Conservation (phyloP, 2,329 filamentous ascomycete species). For the Cylindrodendrum hubeiense region DNA sequence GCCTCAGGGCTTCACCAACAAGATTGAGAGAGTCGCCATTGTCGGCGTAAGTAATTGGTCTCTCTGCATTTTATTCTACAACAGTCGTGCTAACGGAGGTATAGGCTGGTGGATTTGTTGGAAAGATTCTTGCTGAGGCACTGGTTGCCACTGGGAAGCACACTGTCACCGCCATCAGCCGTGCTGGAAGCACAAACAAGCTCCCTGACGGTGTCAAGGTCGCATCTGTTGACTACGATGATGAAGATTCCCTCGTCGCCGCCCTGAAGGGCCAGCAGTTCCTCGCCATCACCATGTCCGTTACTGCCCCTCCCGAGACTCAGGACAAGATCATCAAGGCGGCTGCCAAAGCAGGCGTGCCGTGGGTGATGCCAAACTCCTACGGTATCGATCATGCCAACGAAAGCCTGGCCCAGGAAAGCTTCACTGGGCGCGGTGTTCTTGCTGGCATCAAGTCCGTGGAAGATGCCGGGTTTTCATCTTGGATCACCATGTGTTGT, state of each 20-base stretch:
- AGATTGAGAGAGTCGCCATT: slow-evolving; percentile 58
- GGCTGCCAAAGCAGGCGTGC: slow-evolving; percentile 66
- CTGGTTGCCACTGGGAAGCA: slow-evolving; percentile 63
- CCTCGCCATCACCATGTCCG: slow-evolving; percentile 66
- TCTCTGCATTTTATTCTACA: not conserved
- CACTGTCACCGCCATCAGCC: slow-evolving; percentile 64
- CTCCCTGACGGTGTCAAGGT: slow-evolving; percentile 59
- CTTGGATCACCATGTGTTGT: slow-evolving; percentile 65
- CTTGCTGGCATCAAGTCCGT: slow-evolving; percentile 51
- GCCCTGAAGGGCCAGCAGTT: slow-evolving; percentile 68
- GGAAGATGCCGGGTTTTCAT: slow-evolving; percentile 53
- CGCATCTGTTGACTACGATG: slow-evolving; percentile 58
- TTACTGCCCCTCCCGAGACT: slow-evolving; percentile 56
- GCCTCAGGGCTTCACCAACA: slow-evolving; percentile 54
- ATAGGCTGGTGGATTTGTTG: slow-evolving; percentile 58
- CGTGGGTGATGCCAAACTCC: slow-evolving; percentile 68
- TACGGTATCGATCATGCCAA: slow-evolving; percentile 57
- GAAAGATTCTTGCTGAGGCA: slow-evolving; percentile 51
- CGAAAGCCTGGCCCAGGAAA: slow-evolving; percentile 52
- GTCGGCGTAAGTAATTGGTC: slow-evolving; percentile 56
- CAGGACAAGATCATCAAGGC: slow-evolving; percentile 65
- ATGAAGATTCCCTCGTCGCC: slow-evolving; percentile 56
- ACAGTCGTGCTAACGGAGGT: slow-evolving; percentile 9
- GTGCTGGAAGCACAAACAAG: slow-evolving; percentile 53
- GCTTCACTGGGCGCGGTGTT: slow-evolving; percentile 39